Conservation (phyloP, 495 filamentous ascomycete genomes). For the Hapsidospora chrysogenum region DNA sequence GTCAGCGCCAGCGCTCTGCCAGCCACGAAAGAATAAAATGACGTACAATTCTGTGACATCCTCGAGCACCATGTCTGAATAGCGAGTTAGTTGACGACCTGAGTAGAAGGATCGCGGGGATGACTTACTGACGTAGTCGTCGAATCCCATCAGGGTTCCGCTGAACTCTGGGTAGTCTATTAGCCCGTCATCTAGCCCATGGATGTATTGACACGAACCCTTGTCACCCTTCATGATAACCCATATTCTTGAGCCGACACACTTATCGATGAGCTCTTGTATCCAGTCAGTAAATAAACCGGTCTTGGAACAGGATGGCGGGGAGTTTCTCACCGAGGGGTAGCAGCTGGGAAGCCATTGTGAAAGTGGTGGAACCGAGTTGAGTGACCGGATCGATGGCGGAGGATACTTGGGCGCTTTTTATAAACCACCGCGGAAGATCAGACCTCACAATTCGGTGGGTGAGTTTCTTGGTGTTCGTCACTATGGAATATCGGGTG, state of each 20-base stretch:
- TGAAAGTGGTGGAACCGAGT: no score
- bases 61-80: constrained; percentile 93
- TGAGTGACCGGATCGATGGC: no score
- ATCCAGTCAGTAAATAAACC: constrained; percentile 6
- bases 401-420: no score
- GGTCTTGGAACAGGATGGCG: not conserved
- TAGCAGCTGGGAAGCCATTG: constrained; percentile 67
- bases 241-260: constrained; percentile 94
- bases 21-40: no score
- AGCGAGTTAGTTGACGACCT: no score
- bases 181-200: constrained; percentile 1
- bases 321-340: constrained; percentile 41
- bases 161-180: constrained; percentile 56
- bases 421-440: no score
- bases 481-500: no score
- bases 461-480: no score
- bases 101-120: no score
- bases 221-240: constrained; percentile 99
- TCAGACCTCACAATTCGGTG: no score
- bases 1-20: not conserved
- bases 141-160: constrained; percentile 84
- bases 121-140: constrained; percentile 97
- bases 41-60: constrained; percentile 94
- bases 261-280: constrained; percentile 93
- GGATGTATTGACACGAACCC: constrained; percentile 31